phyloP scores from a whole-genome alignment of 768 basidiomycete species.

The Clitopilus passeckerianus region DNA sequence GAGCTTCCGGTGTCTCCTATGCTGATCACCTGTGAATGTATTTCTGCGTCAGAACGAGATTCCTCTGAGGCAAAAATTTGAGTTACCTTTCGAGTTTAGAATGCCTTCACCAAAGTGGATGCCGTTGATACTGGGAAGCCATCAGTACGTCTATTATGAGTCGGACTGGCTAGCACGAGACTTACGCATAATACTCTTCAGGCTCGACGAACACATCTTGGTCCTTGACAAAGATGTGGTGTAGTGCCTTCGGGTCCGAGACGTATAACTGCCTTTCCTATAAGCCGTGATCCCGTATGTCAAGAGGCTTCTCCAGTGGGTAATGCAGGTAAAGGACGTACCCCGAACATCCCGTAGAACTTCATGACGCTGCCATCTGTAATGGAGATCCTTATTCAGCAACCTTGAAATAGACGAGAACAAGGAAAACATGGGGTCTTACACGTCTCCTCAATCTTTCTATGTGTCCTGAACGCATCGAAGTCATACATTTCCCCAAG shows the following conservation, averaged over 20 bases:
- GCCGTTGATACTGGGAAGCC: conserved; percentile 5
- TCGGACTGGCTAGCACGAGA: not conserved
- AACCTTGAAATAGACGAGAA: not conserved
- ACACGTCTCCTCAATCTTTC: conserved; percentile 1
- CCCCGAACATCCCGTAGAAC: conserved; percentile 29
- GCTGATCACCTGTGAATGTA: conserved; percentile 7
- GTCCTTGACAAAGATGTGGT: conserved; percentile 29
- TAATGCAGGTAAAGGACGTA: too few relatives aligned
- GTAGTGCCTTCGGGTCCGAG: conserved; percentile 30
- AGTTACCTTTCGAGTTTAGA: not conserved
- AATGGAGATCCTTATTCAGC: not conserved
- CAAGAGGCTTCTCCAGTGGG: too few relatives aligned
- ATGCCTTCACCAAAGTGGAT: conserved; percentile 23
- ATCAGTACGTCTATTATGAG: conserved; percentile 8
- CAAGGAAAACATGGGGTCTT: not conserved
- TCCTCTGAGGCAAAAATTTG: not conserved
- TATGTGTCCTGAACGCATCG: conserved; percentile 2
- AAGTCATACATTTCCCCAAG: not conserved
- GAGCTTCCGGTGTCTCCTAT: conserved; percentile 26
- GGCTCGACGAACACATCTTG: conserved; percentile 4
- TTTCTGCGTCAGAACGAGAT: not conserved
- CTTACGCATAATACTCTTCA: conserved; percentile 1
- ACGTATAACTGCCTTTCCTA: conserved; percentile 25
- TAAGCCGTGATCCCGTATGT: too few relatives aligned
- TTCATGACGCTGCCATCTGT: conserved; percentile 26